Conservation (phyloP, 257 asterid genomes). For the Salvia splendens region DNA sequence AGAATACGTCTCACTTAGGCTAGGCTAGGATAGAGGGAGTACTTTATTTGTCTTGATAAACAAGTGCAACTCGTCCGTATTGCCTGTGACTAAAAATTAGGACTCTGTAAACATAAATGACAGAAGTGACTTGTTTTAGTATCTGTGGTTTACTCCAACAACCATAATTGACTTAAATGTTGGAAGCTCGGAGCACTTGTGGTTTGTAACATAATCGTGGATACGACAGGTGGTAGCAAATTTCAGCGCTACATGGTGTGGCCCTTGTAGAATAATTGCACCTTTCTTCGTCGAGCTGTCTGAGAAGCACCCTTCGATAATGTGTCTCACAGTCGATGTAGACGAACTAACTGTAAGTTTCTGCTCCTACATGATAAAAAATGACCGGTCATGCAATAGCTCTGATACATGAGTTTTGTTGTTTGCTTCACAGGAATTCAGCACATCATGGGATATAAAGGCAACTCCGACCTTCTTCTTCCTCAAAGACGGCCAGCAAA, state of each 20-base stretch:
- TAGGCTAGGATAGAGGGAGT: too few relatives aligned
- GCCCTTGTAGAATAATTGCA: constrained; percentile 90
- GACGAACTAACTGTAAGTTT: constrained; percentile 87
- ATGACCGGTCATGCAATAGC: constrained; percentile 3
- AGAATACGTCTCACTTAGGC: too few relatives aligned
- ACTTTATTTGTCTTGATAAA: not conserved
- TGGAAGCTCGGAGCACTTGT: constrained; percentile 13
- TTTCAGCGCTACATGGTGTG: constrained; percentile 98
- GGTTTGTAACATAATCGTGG: constrained; percentile 28
- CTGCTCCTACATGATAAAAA: constrained; percentile 21
- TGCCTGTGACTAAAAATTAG: not conserved
- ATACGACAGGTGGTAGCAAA: constrained; percentile 60
- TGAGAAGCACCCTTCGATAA: constrained; percentile 68
- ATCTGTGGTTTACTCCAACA: not conserved
- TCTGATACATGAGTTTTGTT: constrained; percentile 11
- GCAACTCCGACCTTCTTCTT: constrained; percentile 99
- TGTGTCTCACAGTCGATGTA: constrained; percentile 85
- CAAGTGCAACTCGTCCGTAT: constrained; percentile 1
- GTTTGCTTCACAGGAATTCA: constrained; percentile 66
- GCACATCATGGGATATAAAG: constrained; percentile 95
- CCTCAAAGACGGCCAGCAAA: constrained; percentile 74
- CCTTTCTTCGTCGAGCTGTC: constrained; percentile 87
- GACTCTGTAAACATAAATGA: not conserved
- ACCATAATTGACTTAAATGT: not conserved
- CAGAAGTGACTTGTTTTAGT: not conserved